These are phyloP conservation scores for Boletus vinaceobasis DNA, from an alignment of 768 basidiomycete genomes.

Conservation along the genomic window DNA sequence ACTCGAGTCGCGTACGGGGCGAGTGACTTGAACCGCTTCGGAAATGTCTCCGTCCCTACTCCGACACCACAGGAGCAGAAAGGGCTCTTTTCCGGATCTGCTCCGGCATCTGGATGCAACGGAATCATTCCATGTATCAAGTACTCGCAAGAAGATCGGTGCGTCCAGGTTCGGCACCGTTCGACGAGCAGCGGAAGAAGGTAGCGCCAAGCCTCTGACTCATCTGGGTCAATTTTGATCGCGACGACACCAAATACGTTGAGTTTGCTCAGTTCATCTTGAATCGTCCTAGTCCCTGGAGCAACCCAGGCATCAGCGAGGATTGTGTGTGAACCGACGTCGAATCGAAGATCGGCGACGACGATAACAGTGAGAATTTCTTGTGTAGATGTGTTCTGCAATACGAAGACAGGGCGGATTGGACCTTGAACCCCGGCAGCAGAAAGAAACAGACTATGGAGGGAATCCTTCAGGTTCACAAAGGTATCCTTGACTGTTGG, in stretches of 20 bases:
- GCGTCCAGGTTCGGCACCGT: conserved; percentile 52
- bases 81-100: conserved; percentile 36
- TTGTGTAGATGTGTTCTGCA: conserved; percentile 14
- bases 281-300: conserved; percentile 28
- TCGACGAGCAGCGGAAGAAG: conserved; percentile 50
- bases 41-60: conserved; percentile 41
- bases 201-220: conserved; percentile 43
- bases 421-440: conserved; percentile 23
- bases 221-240: conserved; percentile 16
- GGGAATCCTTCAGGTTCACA: conserved; percentile 31
- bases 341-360: conserved; percentile 44
- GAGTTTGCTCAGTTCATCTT: neutral
- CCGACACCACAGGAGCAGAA: conserved; percentile 55
- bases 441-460: conserved; percentile 27
- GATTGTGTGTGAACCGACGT: conserved; percentile 47
- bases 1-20: conserved; percentile 45
- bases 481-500: conserved; percentile 22
- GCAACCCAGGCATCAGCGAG: conserved; percentile 49
- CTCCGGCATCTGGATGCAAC: conserved; percentile 28
- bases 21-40: conserved; percentile 36
- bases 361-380: conserved; percentile 43
- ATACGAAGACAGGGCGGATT: conserved; percentile 16
- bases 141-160: conserved; percentile 49
- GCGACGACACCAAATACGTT: conserved; percentile 12
- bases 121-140: conserved; percentile 33